Evolutionary conservation across 805 yeast species (phyloP).

Genomic region (Myxozyma monticola): DNA sequence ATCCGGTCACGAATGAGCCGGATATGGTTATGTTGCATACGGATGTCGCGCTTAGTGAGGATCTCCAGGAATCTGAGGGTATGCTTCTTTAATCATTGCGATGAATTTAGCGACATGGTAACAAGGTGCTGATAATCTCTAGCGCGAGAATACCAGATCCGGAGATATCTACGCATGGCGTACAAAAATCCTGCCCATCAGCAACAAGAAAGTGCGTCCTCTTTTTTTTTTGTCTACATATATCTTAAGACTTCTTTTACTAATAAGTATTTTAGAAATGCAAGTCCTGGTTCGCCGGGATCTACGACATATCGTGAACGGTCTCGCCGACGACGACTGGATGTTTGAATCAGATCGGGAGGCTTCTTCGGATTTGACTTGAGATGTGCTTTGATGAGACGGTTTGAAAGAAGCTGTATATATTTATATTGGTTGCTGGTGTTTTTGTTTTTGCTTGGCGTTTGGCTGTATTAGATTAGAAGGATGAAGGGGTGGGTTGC

Average conservation of each 20-base stretch:
- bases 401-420: not conserved
- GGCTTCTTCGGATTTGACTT: conserved; percentile 3
- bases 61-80: conserved; percentile 23
- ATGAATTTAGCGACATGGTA: not conserved
- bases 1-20: conserved; percentile 23
- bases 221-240: not conserved
- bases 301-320: conserved; percentile 15
- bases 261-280: conserved; percentile 6
- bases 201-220: conserved; percentile 8
- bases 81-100: not conserved
- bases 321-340: conserved; percentile 27
- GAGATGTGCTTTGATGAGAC: not conserved
- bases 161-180: conserved; percentile 8
- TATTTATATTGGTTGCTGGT: not conserved
- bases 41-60: conserved; percentile 16
- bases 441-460: not conserved
- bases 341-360: conserved; percentile 22
- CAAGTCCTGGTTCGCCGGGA: conserved; percentile 22
- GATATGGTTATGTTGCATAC: conserved; percentile 21
- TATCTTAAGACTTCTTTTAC: conserved; percentile 2
- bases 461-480: not conserved
- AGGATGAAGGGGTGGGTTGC: not conserved
- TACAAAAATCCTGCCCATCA: conserved; percentile 11
- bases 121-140: no score
- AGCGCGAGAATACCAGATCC: conserved; percentile 20